Base-by-base conservation (phyloP, 2,329 filamentous ascomycete genomes). In the Nothophoma quercina region DNA sequence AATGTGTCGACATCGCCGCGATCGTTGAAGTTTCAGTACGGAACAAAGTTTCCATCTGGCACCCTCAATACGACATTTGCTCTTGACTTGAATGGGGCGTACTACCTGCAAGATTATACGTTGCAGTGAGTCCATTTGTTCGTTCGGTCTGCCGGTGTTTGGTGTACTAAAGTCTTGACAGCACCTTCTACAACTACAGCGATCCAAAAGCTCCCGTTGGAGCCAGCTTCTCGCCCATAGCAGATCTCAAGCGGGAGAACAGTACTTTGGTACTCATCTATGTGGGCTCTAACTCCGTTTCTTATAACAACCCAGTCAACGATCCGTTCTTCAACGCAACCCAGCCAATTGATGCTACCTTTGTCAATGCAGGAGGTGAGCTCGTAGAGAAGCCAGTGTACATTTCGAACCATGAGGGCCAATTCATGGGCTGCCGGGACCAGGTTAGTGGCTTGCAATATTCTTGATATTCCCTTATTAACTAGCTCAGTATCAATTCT, bases 291-390 rank as follows among this genome's bases (percentile, higher is more conserved):
- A 53, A 53, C 42, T 13, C n/a, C 5, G 41, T 42, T 8, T 9
- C 18, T 2, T 47, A 53, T 13, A 13, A 41, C n/a, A 36, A 18
- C 4, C n/a, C 18, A 32, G 36, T 47, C 4, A 21, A 47, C 4
- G 50, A 53, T 29, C 50, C 50, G 8, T 15, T 53, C 9, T 53
- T 53, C 23, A 45, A 46, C 13, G 41, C 48, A n/a, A 51, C 34
- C 7, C 8, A 28, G 26, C 33, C 40, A 7, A 7, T 38, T 2
- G 32, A 30, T 29, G 45, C 29, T 9, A 41, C 28, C n/a, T 34
- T 40, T n/a, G 35, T 34, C 9, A 40, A 34, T 25, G 35, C 35
- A n/a, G 28, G 16, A n/a, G 35, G 44, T 12, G n/a, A 40, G 15
- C 28, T 34, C 15, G 35, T 47, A 15, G 15, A 39, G 7, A 40